A percentile compares a stretch with the other conserved stretches of the same genome.
phyloP scores from a whole-genome alignment of 2,329 filamentous ascomycete species.

The Camillea tinctor region DNA sequence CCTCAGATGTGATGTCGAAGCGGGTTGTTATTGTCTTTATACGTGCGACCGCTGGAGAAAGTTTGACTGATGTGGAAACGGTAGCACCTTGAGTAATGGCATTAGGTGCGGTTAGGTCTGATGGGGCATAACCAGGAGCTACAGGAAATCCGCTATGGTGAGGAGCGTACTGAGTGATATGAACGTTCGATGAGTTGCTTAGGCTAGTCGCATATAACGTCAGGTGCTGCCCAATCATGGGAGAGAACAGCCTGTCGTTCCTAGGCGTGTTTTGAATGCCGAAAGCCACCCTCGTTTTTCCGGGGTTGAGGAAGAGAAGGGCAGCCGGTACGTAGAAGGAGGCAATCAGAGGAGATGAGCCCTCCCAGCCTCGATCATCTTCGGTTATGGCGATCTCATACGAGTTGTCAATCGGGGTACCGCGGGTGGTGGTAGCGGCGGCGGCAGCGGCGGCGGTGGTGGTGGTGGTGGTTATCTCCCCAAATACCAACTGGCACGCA shows the following conservation, averaged over 20 bases:
- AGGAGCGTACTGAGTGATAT: slow-evolving; percentile 13
- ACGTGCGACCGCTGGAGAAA: slow-evolving; percentile 3
- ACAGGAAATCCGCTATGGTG: slow-evolving; percentile 7
- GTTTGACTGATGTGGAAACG: not conserved
- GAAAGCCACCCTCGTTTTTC: slow-evolving; percentile 32
- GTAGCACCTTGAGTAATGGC: not conserved
- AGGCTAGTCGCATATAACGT: slow-evolving; percentile 34
- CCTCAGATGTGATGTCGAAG: slow-evolving; percentile 5
- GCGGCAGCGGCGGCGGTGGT: too few species aligned
- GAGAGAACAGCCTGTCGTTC: slow-evolving; percentile 23
- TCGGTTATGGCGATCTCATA: slow-evolving; percentile 34
- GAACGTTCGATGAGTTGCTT: slow-evolving; percentile 18
- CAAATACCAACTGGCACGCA: slow-evolving; percentile 43
- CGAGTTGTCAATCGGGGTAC: slow-evolving; percentile 25
- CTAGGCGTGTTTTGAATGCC: slow-evolving; percentile 27
- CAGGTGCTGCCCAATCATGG: slow-evolving; percentile 29
- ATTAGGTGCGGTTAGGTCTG: not conserved
- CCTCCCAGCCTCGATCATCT: slow-evolving; percentile 38
- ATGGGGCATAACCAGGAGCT: slow-evolving; percentile 2
- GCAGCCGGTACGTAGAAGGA: slow-evolving; percentile 40
- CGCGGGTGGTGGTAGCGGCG: too few species aligned
- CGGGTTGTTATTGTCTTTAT: slow-evolving; percentile 5
- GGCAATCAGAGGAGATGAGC: slow-evolving; percentile 37
- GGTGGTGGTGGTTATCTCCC: slow-evolving; percentile 32
- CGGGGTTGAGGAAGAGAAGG: slow-evolving; percentile 34